Evolutionary conservation across 2,329 filamentous ascomycete species (phyloP).

Genomic region (Macroventuria anomochaeta): DNA sequence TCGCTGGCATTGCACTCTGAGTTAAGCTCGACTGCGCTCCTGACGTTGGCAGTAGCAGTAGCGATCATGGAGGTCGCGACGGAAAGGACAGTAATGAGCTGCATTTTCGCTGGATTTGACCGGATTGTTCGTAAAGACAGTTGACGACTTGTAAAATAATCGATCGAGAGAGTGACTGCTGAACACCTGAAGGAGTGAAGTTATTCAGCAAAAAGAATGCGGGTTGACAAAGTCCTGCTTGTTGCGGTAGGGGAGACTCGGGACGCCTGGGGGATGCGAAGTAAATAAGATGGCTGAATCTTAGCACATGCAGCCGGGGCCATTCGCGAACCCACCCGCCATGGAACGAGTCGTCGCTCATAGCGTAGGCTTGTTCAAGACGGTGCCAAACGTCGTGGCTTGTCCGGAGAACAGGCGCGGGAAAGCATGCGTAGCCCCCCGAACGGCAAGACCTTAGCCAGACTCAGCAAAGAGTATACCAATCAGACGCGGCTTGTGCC

Average conservation of each 20-base stretch:
- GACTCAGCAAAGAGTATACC: slow-evolving; percentile 31
- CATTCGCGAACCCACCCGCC: slow-evolving; percentile 36
- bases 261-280: slow-evolving; percentile 41
- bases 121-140: slow-evolving; percentile 22
- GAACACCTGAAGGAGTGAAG: slow-evolving; percentile 52
- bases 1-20: slow-evolving; percentile 19
- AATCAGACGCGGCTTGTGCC: slow-evolving; percentile 40
- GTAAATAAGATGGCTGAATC: slow-evolving; percentile 47
- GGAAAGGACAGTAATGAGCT: slow-evolving; percentile 40
- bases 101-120: slow-evolving; percentile 39
- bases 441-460: slow-evolving; percentile 27
- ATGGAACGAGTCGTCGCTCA: slow-evolving; percentile 45
- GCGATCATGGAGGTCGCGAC: slow-evolving; percentile 41
- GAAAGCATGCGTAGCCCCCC: slow-evolving; percentile 31
- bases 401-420: slow-evolving; percentile 37
- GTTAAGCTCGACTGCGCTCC: slow-evolving; percentile 28
- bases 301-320: slow-evolving; percentile 36
- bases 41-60: slow-evolving; percentile 34
- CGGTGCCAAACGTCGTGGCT: slow-evolving; percentile 44
- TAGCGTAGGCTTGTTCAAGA: slow-evolving; percentile 40
- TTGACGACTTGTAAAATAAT: slow-evolving; percentile 28
- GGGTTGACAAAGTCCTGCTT: slow-evolving; percentile 48
- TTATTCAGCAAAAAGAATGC: slow-evolving; percentile 48
- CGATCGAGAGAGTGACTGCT: slow-evolving; percentile 45
- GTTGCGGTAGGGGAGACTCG: slow-evolving; percentile 37